These are phyloP conservation scores for Metarhizium guizhouense DNA, from an alignment of 2,329 filamentous ascomycete genomes.

Conservation along the genomic window DNA sequence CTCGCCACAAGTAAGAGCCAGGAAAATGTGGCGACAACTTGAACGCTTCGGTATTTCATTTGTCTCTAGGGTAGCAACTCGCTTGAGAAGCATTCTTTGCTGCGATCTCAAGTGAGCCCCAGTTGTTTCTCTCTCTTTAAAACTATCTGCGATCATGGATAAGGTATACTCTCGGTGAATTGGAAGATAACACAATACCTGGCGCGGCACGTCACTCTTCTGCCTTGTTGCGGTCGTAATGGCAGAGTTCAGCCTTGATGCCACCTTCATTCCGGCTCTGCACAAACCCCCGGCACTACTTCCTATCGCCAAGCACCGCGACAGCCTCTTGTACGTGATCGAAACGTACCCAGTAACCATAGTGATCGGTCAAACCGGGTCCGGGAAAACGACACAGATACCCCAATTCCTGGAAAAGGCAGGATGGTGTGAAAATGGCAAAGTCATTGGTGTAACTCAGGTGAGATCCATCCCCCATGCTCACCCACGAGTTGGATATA, in stretches of 20 bases:
- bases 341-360: constrained; percentile 81
- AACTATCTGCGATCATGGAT: not conserved
- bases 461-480: constrained; percentile 35
- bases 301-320: constrained; percentile 76
- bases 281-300: constrained; percentile 79
- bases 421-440: constrained; percentile 81
- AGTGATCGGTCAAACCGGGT: constrained; percentile 87
- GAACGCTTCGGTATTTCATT: not conserved
- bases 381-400: constrained; percentile 91
- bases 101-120: not conserved
- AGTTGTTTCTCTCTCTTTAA: not conserved
- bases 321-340: constrained; percentile 74
- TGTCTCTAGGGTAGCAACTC: not conserved
- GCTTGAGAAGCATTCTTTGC: not conserved
- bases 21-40: too few relatives aligned
- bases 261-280: constrained; percentile 65
- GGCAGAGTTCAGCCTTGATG: constrained; percentile 48
- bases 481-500: not conserved
- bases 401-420: constrained; percentile 83
- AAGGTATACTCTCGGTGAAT: not conserved
- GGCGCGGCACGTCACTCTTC: not conserved
- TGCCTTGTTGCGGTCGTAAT: constrained; percentile 22
- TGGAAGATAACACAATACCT: not conserved
- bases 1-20: not conserved
- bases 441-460: constrained; percentile 82